Percentiles rank a stretch among this genome's conserved stretches.
Evolutionary conservation across 176 grass and related monocot genomes (phyloP).

Genomic region (Chrysopogon serrulatus): DNA sequence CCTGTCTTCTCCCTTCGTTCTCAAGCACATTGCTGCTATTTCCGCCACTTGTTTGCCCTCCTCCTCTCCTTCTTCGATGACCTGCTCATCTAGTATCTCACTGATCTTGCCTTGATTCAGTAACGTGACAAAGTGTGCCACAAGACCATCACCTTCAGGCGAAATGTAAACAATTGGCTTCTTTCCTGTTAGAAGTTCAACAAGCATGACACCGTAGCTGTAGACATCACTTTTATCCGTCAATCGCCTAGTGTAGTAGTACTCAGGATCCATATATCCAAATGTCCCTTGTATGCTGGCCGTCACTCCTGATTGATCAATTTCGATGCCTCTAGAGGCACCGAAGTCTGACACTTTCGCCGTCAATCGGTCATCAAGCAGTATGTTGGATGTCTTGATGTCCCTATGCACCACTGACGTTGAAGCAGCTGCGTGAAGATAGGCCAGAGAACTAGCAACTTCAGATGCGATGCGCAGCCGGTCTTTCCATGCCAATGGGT

Average conservation of each 20-base stretch:
- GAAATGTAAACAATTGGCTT: neutral
- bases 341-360: constrained; percentile 61
- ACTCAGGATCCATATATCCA: constrained; percentile 56
- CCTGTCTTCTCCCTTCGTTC: constrained; percentile 30
- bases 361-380: constrained; percentile 43
- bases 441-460: constrained; percentile 44
- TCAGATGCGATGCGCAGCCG: constrained; percentile 44
- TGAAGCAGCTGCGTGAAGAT: constrained; percentile 46
- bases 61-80: neutral
- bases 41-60: constrained; percentile 6
- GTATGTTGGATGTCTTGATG: constrained; percentile 53
- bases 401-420: constrained; percentile 49
- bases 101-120: neutral
- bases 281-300: constrained; percentile 54
- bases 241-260: constrained; percentile 22
- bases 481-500: constrained; percentile 27
- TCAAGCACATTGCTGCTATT: constrained; percentile 41
- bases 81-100: constrained; percentile 29
- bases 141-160: neutral
- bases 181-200: constrained; percentile 53
- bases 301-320: constrained; percentile 36
- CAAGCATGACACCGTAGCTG: constrained; percentile 57
- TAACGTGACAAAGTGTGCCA: constrained; percentile 11
- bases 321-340: constrained; percentile 45
- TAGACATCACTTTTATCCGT: constrained; percentile 68